Conservation (phyloP, 2,329 filamentous ascomycete species). For the Aspergillus quadricinctus region DNA sequence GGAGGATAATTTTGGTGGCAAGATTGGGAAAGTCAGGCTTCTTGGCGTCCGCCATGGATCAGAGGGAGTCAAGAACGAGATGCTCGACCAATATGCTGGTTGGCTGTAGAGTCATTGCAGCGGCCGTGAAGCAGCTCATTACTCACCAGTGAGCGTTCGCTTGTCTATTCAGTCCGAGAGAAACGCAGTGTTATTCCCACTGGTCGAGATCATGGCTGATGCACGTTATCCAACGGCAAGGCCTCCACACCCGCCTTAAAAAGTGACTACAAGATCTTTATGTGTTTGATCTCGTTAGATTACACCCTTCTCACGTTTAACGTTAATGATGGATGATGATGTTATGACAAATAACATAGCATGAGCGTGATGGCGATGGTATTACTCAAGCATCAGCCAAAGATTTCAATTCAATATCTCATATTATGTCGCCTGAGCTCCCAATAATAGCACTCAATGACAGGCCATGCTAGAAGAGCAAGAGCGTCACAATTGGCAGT, state of each 20-base stretch:
- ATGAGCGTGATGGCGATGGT: background rate
- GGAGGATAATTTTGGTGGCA: conserved; percentile 42
- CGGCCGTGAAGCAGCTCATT: background rate
- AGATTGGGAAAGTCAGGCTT: conserved; percentile 42
- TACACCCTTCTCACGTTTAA: too few species aligned
- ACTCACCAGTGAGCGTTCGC: too few species aligned
- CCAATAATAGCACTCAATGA: background rate
- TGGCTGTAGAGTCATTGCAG: conserved; percentile 27
- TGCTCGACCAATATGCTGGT: conserved; percentile 33
- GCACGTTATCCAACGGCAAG: background rate
- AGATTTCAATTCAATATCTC: background rate
- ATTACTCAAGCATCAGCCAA: background rate
- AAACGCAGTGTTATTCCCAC: too few species aligned
- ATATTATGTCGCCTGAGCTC: background rate
- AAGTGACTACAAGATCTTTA: background rate
- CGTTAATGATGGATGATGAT: background rate
- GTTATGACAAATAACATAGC: background rate
- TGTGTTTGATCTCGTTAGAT: background rate
- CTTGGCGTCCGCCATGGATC: conserved; percentile 45
- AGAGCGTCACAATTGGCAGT: background rate
- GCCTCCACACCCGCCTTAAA: too few species aligned
- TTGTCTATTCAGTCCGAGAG: too few species aligned
- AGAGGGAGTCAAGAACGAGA: conserved; percentile 41
- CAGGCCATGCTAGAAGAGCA: background rate
- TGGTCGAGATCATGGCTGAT: too few species aligned